These are phyloP conservation scores for Coleophoma crateriformis DNA, from an alignment of 2,329 filamentous ascomycete genomes.

Conservation along the genomic window DNA sequence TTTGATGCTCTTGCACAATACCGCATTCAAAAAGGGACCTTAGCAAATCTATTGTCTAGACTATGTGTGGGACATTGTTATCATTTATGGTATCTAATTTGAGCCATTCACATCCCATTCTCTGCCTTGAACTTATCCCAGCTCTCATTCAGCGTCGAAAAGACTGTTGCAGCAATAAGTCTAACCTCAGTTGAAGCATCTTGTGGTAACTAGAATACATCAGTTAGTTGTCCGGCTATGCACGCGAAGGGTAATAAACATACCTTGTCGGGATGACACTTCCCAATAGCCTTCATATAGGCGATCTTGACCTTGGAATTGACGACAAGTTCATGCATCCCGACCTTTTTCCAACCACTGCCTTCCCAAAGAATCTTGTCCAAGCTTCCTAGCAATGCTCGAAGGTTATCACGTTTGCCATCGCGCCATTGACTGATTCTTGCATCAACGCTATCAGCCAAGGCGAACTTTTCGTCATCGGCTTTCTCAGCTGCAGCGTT, in stretches of 20 bases:
- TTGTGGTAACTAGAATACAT: constrained; percentile 50
- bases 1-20: too few species aligned
- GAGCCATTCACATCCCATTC: constrained; percentile 47
- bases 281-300: constrained; percentile 99
- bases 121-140: constrained; percentile 70
- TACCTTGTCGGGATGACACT: constrained; percentile 99
- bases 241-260: constrained; percentile 26
- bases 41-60: too few species aligned
- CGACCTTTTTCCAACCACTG: constrained; percentile 94
- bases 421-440: constrained; percentile 76
- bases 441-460: constrained; percentile 81
- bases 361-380: constrained; percentile 88
- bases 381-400: constrained; percentile 79
- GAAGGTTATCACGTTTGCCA: constrained; percentile 87
- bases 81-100: too few species aligned
- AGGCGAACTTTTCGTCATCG: constrained; percentile 88
- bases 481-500: constrained; percentile 81
- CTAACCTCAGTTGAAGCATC: constrained; percentile 59
- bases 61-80: too few species aligned
- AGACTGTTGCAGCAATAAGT: constrained; percentile 61
- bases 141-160: constrained; percentile 64
- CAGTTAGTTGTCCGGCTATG: background rate
- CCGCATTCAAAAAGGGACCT: too few species aligned
- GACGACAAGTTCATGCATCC: constrained; percentile 87
- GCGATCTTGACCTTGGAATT: constrained; percentile 93